A percentile compares a stretch with the other conserved stretches of the same genome.
These are phyloP conservation scores for Phlyctochytrium bullatum DNA, from an alignment of 192 early-diverging fungal species.

Conservation along the genomic window DNA sequence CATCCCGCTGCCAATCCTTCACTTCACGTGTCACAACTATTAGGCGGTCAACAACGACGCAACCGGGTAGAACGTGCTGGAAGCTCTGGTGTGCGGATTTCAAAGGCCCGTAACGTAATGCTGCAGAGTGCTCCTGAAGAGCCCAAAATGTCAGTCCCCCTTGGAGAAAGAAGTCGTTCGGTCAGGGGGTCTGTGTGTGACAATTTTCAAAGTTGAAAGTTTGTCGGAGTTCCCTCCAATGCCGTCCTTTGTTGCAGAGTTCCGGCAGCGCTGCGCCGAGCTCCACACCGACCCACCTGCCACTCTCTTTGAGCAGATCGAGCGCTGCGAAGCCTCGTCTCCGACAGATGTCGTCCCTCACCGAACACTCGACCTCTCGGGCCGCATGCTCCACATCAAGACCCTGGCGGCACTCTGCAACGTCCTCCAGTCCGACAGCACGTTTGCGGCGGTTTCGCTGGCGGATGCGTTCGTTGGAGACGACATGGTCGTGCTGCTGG, in stretches of 20 bases:
- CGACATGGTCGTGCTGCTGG: constrained; percentile 49
- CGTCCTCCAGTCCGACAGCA: constrained; percentile 33
- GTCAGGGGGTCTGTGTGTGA: no score
- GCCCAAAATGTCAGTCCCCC: no score
- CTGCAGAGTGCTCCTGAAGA: no score
- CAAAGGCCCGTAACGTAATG: no score
- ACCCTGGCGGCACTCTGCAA: constrained; percentile 40
- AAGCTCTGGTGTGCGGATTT: no score
- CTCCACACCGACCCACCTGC: neutral
- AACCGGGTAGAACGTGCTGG: no score
- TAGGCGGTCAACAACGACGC: no score
- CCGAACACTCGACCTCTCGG: neutral
- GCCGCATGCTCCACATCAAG: constrained; percentile 9
- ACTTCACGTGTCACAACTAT: no score
- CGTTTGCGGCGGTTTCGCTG: constrained; percentile 35
- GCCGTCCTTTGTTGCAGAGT: neutral
- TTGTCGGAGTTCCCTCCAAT: no score
- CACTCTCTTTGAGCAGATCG: neutral
- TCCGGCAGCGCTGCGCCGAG: neutral
- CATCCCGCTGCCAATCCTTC: no score
- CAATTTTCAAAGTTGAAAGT: constrained; percentile 1
- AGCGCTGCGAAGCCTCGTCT: neutral
- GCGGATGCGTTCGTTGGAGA: constrained; percentile 57
- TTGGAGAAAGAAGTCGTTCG: no score
- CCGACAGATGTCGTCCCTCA: neutral